Evolutionary conservation across 306 rosid genomes (phyloP), one percentile per base, ranked within the genome.

Genomic region (Castanea mollissima): DNA sequence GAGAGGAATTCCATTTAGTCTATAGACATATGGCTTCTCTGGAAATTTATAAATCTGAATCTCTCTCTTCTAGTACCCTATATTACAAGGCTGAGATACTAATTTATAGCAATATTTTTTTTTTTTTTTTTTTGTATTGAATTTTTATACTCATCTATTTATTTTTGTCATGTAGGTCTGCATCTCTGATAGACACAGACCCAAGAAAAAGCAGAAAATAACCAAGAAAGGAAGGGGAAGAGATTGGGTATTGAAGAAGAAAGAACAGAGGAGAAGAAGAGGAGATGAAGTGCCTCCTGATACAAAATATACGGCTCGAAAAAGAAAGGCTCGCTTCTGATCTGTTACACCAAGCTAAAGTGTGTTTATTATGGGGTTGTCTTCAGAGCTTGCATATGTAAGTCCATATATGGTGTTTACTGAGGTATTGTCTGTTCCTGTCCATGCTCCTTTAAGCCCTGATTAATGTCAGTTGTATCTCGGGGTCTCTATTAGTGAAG

Each of bases 231-330:
- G 93, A 27, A 90, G 85, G 86, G 96, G 96, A 65, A 91, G 78
- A 84, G 91, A 90, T 54, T 95, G 99, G 98, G 32, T 95, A 69
- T n/a, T 88, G 86, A 91, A 87, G 86, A 90, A 91, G 86, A 95
- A 95, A 84, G 98, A 95, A 16, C 97, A 92, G 74, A 88, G 85
- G 96, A 95, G 97, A 76, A 92, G 90, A 75, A 91, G 92, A 85
- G 99, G 98, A 73, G 88, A 95, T 59, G 83, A 5, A 9, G 97
- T 95, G 46, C 98, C 98, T 21, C 83, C 73, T 2, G 89, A 95
- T 77, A 80, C 96, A 11, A 95, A 89, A 80, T 95, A 91, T 88
- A 93, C 92, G 0, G 98, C 91, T 80, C 92, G 98, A 52, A 95
- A 95, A 82, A 87, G 98, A 2, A 95, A 95, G 87, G 81, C 84